A percentile compares a stretch with the other conserved stretches of the same genome.
Evolutionary conservation across 352 stramenopile species (phyloP).

Genomic region (Phytophthora lateralis): DNA sequence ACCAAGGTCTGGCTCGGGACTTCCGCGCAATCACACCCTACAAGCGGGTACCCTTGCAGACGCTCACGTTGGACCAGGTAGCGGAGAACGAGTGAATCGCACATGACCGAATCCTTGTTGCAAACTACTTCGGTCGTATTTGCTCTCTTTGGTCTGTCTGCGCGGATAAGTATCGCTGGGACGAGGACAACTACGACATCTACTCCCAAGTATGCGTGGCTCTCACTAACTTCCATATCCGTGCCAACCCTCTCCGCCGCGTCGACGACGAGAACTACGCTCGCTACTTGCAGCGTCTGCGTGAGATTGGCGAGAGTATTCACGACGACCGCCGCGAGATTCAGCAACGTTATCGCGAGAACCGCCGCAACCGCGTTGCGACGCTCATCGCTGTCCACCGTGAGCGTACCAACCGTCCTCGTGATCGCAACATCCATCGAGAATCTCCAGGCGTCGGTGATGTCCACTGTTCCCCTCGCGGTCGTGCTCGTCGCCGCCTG

Average conservation of each 20-base stretch:
- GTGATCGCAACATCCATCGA: neutral
- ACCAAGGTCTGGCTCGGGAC: constrained; percentile 17
- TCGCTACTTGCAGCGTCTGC: constrained; percentile 9
- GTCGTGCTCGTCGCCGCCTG: too few relatives aligned
- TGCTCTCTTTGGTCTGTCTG: constrained; percentile 25
- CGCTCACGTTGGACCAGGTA: constrained; percentile 10
- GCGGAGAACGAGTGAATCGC: constrained; percentile 20
- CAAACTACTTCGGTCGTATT: too few relatives aligned
- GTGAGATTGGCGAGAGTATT: constrained; percentile 4
- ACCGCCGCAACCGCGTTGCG: neutral
- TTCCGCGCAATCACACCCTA: constrained; percentile 7
- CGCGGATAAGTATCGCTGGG: constrained; percentile 24
- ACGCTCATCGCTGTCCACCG: constrained; percentile 6
- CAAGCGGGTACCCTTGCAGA: neutral
- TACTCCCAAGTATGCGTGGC: constrained; percentile 17
- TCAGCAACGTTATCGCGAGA: constrained; percentile 7
- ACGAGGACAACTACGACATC: constrained; percentile 24
- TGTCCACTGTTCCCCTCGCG: too few relatives aligned
- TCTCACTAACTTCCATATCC: constrained; percentile 32
- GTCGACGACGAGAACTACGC: constrained; percentile 22
- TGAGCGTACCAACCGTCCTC: neutral
- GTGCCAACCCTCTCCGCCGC: constrained; percentile 12
- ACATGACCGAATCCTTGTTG: too few relatives aligned
- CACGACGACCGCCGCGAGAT: neutral
- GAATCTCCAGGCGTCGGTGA: too few relatives aligned